Base-by-base conservation (phyloP, 108 stramenopile genomes). In the Asterionellopsis glacialis region DNA sequence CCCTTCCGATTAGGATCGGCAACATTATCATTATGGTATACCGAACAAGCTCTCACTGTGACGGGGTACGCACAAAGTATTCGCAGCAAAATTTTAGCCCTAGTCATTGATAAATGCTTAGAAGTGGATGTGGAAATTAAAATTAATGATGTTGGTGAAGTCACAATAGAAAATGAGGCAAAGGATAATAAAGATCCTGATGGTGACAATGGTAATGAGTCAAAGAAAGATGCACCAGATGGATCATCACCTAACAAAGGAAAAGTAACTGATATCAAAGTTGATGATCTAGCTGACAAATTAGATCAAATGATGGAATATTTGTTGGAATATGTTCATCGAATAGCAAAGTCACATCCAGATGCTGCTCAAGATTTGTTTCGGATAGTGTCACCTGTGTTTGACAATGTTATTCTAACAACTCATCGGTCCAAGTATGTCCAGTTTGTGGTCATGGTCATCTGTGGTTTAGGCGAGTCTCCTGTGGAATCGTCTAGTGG, bases 101-200 rank as follows among this genome's bases (percentile, higher is more conserved):
- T 81, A 15, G 68, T 93, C 27, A 77, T 97, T 25, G 91, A 93
- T 48, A 86, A 83, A 51, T 93, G 93, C 28, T 59, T 98, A 55
- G 96, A 97, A 72, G 93, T 98, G 51, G 98, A 98, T 76, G 98
- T 98, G 42, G 93, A 98, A 64, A 97, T 98, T 55, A 87, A 90
- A 60, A 97, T 98, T 51, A 68, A 75, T 48, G 84, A 95, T 49
- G 65, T 72, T 27, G 98, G 98, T 13, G 81, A 82, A 27, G 96
- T 87, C 10, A 61, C 59, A 41, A 71, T 95, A 19, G 94, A 95
- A 39, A 68, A 74, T 13, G 59, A 73, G 26, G 48, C 51, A 15
- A 55, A 59, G 0, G 63, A 73, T 16, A 53, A 78, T 11, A 50
- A 55, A 15, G 42, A 67, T 21, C 52, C 25, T 56, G 51, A 39